Base-by-base conservation (phyloP, 805 yeast genomes). In the Candida oleophila region DNA sequence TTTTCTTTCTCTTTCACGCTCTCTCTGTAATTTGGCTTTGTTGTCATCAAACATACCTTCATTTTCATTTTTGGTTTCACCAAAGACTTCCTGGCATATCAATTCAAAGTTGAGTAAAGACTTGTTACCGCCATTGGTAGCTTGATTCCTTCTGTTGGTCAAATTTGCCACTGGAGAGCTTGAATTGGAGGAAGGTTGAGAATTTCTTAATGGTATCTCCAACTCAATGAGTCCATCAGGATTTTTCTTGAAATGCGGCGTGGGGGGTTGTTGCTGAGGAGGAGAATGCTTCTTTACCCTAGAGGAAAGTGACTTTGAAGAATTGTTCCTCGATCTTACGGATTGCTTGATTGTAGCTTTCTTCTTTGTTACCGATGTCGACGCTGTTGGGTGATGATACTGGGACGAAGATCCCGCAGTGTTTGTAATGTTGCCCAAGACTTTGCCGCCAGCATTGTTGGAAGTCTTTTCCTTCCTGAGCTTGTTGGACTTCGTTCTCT, bases 291-390 rank as follows among this genome's bases (percentile, higher is more conserved):
- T 32, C 32, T 40, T 30, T 34, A 21, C 20, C 42, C 43, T 37
- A 35, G 45, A 16, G 21, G 45, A 34, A 34, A 42, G 42, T 3
- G 60, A 55, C 32, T 39, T 51, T 1, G 60, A 48, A 8, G 65
- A 56, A 12, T 57, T 43, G 3, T 53, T 56, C 36, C 63, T 53
- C 5, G 70, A 56, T 22, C 59, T 57, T 11, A 58, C 58, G 41
- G 56, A 55, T 25, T 57, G 61, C 34, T 57, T 60, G 47, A 61
- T 51, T 42, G 66, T 44, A 15, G 61, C 55, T 45, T 61, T 66
- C 56, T 64, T 70, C 48, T 65, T 69, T 46, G 62, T 66, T 46
- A 66, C 62, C 3, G 76, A 65, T 43, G 62, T 69, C 2, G 76
- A 71, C 3, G 74, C 76, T 15, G 39, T 36, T n/a, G 39, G 16